phyloP scores from a whole-genome alignment of 805 yeast species.

The Metschnikowia amazonensis region DNA sequence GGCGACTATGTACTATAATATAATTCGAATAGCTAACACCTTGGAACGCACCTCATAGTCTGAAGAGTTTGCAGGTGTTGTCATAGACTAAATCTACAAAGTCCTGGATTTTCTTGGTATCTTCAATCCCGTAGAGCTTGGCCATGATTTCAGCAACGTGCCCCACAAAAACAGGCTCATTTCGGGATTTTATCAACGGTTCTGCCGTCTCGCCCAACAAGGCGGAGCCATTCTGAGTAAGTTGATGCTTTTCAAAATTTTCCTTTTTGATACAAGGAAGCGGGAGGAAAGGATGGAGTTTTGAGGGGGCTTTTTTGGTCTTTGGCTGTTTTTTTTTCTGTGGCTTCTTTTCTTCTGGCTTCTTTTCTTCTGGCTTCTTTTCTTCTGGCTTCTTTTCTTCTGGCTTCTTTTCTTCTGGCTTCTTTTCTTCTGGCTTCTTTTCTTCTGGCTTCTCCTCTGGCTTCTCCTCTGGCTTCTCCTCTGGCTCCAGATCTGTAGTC shows the following conservation, averaged over 20 bases:
- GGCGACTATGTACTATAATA: background rate
- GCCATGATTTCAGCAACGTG: slow-evolving; percentile 61
- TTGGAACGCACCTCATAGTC: slow-evolving; percentile 5
- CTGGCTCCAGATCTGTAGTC: background rate
- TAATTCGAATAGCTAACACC: background rate
- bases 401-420: background rate
- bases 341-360: background rate
- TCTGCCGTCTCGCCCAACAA: slow-evolving; percentile 26
- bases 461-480: background rate
- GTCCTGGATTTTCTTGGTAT: slow-evolving; percentile 26
- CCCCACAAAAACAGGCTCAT: slow-evolving; percentile 88
- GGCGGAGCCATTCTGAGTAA: slow-evolving; percentile 19
- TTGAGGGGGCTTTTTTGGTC: slow-evolving; percentile 17
- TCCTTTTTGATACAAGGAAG: slow-evolving; percentile 66
- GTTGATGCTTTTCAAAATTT: slow-evolving; percentile 39
- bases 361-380: background rate
- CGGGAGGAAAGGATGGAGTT: slow-evolving; percentile 52
- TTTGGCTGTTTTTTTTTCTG: background rate
- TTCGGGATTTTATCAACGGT: slow-evolving; percentile 73
- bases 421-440: background rate
- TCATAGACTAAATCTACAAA: slow-evolving; percentile 35
- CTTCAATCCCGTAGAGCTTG: slow-evolving; percentile 26
- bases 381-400: background rate
- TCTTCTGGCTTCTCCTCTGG: background rate
- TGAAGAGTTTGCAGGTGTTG: slow-evolving; percentile 34